Base-by-base conservation (phyloP, 2,329 filamentous ascomycete species). In the Colletotrichum spinosum region DNA sequence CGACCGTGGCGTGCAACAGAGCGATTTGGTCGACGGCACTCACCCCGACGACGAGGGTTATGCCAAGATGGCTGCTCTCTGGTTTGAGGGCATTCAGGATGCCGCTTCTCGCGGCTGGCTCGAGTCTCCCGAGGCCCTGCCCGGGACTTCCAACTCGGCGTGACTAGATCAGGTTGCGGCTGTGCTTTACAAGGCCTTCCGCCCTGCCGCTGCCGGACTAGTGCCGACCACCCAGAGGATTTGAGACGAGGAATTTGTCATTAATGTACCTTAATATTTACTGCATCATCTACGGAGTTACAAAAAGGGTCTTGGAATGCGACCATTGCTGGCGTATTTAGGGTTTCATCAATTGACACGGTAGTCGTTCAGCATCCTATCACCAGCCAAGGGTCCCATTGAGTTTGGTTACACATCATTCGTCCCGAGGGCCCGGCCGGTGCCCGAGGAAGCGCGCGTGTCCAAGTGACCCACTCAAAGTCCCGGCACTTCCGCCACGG, bases 41-140 rank as follows among this genome's bases (percentile, higher is more conserved):
- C 80, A 82, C 57, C 80, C 80, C 1, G 71, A 73, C 17, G 76
- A 79, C 38, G 69, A 12, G 0, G 80, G 80, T 4, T 81, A 81
- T 64, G 64, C 70, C 48, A 79, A 80, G 72, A 81, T 82, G 79
- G 80, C 79, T 38, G 70, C 70, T 17, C 65, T 78, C 8, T 81
- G 78, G 77, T 73, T 73, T 56, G 60, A 50, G 1, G 71, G 73
- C 25, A 72, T 78, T 53, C 65, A 69, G 56, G 69, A 73, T 41
- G 75, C 74, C 8, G 68, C 70, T 5, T 17, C 55, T 13, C 69
- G 70, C 44, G 71, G 72, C 3, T 68, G 72, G 60, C 57, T 75
- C 9, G 59, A 70, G 50, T 45, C 55, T 4, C 72, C 72, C 1
- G 55, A 67, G 46, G 42, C 55, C n/a, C 60, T 68, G 25, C 68